Percentiles rank a stretch among this genome's conserved stretches.
Evolutionary conservation across 352 stramenopile genomes (phyloP).

Genomic region (Globisporangium spinosum): DNA sequence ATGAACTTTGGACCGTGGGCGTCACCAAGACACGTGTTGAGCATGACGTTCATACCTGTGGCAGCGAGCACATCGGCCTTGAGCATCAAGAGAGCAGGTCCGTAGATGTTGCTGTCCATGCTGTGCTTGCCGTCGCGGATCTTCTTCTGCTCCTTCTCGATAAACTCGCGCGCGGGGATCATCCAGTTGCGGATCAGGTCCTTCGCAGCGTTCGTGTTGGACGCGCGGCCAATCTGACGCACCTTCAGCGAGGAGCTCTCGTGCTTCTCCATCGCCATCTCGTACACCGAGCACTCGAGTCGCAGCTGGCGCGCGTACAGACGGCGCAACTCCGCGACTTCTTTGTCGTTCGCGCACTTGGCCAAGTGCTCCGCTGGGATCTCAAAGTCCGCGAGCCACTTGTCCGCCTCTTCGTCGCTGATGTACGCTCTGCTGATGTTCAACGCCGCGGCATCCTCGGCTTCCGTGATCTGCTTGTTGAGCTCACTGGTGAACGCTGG

Average conservation of each 20-base stretch:
- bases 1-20: background rate
- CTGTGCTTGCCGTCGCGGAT: background rate
- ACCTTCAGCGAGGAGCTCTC: background rate
- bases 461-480: background rate
- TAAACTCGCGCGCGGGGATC: background rate
- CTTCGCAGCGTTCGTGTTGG: background rate
- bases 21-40: background rate
- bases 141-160: slow-evolving; percentile 1
- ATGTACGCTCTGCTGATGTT: slow-evolving; percentile 1
- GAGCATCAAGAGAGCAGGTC: background rate
- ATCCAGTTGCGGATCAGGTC: background rate
- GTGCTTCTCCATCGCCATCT: background rate
- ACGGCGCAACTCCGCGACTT: background rate
- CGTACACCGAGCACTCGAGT: background rate
- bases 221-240: background rate
- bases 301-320: background rate
- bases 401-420: background rate
- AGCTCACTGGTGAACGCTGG: background rate
- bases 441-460: background rate
- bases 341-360: background rate
- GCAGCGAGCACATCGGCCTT: background rate
- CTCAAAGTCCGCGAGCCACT: background rate
- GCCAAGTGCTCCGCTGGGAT: background rate
- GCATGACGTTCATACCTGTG: background rate
- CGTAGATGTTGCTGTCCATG: background rate